Evolutionary conservation across 2,329 filamentous ascomycete species (phyloP).

Genomic region (Neobulgaria alba): DNA sequence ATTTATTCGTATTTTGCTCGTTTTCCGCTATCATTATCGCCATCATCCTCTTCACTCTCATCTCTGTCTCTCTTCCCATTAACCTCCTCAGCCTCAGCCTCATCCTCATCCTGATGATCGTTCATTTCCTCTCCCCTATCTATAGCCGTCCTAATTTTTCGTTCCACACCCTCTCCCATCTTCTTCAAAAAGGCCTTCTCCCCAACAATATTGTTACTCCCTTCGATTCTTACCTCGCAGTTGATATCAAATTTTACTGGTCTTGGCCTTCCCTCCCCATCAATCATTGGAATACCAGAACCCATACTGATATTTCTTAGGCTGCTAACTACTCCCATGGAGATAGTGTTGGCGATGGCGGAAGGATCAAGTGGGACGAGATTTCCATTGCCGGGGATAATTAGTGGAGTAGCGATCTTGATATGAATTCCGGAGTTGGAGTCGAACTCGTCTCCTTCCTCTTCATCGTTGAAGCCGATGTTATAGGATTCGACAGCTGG

Average conservation of each 20-base stretch:
- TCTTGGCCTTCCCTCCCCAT: conserved; percentile 35
- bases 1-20: too few species aligned
- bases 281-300: conserved; percentile 37
- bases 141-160: too few species aligned
- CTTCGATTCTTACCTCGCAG: conserved; percentile 38
- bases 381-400: conserved; percentile 40
- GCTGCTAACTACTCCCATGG: conserved; percentile 36
- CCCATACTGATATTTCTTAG: conserved; percentile 36
- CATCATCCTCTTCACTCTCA: background rate
- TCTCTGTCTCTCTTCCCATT: background rate
- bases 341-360: conserved; percentile 34
- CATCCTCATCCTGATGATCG: background rate
- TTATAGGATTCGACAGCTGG: too few species aligned
- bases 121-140: background rate
- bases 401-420: conserved; percentile 40
- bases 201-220: conserved; percentile 38
- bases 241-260: conserved; percentile 37
- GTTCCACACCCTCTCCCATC: conserved; percentile 5
- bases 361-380: conserved; percentile 34
- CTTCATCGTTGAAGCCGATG: conserved; percentile 1
- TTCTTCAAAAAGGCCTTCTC: conserved; percentile 12
- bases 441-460: conserved; percentile 16
- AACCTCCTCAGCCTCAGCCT: background rate
- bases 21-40: too few species aligned
- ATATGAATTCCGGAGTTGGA: conserved; percentile 36